Conservation (phyloP, 1,284 basidiomycete species). For the Calocybe gambosa region DNA sequence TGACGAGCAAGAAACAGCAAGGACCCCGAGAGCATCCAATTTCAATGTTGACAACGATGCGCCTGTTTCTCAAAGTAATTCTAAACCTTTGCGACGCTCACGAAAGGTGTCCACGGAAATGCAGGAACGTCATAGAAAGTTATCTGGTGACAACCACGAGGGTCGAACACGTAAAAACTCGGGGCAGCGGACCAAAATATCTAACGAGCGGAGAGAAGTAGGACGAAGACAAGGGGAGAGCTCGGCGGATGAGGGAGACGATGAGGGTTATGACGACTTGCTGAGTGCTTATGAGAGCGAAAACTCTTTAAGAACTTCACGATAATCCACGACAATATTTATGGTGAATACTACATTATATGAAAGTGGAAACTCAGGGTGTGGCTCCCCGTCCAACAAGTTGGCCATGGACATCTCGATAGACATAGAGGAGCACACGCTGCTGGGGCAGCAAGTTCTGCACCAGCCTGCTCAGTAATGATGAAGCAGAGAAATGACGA, state of each 20-base stretch:
- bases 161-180: conserved; percentile 32
- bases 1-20: conserved; percentile 42
- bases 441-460: conserved; percentile 64
- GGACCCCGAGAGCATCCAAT: conserved; percentile 49
- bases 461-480: background rate
- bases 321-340: conserved; percentile 8
- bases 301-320: conserved; percentile 22
- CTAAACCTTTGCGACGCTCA: conserved; percentile 27
- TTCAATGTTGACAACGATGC: conserved; percentile 34
- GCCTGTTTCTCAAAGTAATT: conserved; percentile 27
- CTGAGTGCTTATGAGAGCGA: conserved; percentile 77
- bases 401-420: conserved; percentile 46
- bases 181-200: conserved; percentile 36
- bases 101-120: conserved; percentile 31
- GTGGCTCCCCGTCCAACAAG: conserved; percentile 15
- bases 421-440: conserved; percentile 52
- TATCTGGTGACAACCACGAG: conserved; percentile 35
- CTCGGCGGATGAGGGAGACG: conserved; percentile 67
- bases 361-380: background rate
- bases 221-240: conserved; percentile 44
- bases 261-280: conserved; percentile 72
- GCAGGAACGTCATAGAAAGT: conserved; percentile 34
- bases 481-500: background rate
- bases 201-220: conserved; percentile 33
- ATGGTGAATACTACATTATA: background rate